These are phyloP conservation scores for Sugiyamaella qingdaonensis DNA, from an alignment of 805 yeast species.

Conservation along the genomic window DNA sequence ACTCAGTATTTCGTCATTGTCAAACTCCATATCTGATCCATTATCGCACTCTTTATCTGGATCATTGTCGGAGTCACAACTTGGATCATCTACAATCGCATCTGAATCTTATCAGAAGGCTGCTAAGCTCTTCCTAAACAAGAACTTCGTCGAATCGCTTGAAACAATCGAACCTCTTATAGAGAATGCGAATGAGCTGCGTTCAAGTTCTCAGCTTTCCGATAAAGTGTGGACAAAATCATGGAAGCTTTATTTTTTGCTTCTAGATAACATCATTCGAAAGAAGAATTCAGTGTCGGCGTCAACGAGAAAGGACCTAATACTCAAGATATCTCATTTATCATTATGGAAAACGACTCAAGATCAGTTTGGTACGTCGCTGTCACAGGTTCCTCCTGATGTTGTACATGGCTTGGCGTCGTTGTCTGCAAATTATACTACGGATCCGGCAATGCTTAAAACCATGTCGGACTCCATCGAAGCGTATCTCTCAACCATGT, in stretches of 20 bases:
- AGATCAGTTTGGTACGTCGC: constrained; percentile 7
- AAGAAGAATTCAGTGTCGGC: background rate
- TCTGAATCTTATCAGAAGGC: constrained; percentile 14
- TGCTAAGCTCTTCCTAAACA: constrained; percentile 18
- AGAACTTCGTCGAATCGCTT: constrained; percentile 13
- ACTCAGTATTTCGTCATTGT: background rate
- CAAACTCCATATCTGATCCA: background rate
- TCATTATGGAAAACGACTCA: constrained; percentile 1
- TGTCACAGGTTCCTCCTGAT: constrained; percentile 9
- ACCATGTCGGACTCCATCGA: constrained; percentile 5
- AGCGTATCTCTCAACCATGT: constrained; percentile 6
- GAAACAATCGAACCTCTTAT: constrained; percentile 13
- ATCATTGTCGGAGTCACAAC: background rate
- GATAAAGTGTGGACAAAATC: constrained; percentile 17
- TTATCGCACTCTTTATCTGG: background rate
- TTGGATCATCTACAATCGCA: background rate
- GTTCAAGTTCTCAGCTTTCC: constrained; percentile 6
- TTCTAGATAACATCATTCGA: constrained; percentile 11
- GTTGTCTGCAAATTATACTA: constrained; percentile 1
- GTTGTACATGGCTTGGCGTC: constrained; percentile 9
- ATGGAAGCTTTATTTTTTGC: constrained; percentile 21
- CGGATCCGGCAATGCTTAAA: background rate
- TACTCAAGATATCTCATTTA: background rate
- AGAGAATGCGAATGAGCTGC: background rate
- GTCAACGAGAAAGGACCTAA: background rate